Evolutionary conservation across 768 basidiomycete species (phyloP).

Genomic region (Termitomyces sp.): DNA sequence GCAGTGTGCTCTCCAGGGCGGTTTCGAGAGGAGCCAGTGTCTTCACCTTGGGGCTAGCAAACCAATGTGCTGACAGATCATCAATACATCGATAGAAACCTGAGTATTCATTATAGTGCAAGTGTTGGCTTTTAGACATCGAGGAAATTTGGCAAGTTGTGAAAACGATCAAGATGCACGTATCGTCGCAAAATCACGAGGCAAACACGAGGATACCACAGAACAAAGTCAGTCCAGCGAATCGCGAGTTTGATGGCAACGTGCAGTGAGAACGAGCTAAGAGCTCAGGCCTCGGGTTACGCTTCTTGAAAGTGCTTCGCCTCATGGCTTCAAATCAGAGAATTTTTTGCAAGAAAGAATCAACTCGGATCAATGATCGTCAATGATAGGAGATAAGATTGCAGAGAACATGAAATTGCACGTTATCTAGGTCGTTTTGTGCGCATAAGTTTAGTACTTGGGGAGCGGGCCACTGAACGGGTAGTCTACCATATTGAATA

Average conservation of each 20-base stretch:
- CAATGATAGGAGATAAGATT: not conserved
- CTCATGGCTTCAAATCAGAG: not conserved
- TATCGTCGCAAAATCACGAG: not conserved
- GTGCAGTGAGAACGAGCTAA: not conserved
- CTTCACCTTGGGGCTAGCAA: slow-evolving; percentile 16
- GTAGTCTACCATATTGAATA: not conserved
- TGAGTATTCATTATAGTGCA: slow-evolving; percentile 16
- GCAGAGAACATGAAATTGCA: not conserved
- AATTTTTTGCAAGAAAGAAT: not conserved
- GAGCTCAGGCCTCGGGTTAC: not conserved
- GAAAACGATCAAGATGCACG: not conserved
- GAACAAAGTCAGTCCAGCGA: not conserved
- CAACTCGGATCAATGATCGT: not conserved
- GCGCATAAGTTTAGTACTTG: not conserved
- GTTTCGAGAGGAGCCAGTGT: slow-evolving; percentile 17
- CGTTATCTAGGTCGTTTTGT: not conserved
- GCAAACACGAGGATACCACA: not conserved
- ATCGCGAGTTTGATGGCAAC: not conserved
- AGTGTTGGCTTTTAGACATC: not conserved
- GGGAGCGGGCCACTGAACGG: not conserved
- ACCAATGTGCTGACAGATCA: slow-evolving; percentile 21
- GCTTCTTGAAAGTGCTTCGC: not conserved
- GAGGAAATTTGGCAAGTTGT: not conserved
- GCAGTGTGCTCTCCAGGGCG: not conserved
- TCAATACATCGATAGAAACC: slow-evolving; percentile 23